Evolutionary conservation across 2,329 filamentous ascomycete genomes (phyloP), one percentile per base, ranked within the genome.

Genomic region (Allantophomopsis lycopodina): DNA sequence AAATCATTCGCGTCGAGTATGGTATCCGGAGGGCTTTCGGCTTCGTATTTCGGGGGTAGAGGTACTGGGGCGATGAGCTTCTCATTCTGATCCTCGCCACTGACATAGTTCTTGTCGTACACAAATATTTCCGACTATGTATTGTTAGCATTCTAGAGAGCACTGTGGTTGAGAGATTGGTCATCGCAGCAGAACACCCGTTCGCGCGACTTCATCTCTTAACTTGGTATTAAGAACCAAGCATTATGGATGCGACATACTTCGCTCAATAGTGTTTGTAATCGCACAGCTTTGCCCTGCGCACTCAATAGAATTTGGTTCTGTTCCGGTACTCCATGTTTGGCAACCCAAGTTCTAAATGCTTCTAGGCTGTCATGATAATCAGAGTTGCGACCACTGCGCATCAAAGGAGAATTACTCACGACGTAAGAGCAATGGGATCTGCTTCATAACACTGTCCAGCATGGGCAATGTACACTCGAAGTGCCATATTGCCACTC

Each of bases 381-480:
- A 48, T 52, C 40, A 49, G 44, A 44, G 38, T 36, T 41, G 35
- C 20, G 28, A 18, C 34, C 21, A 34, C 28, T 16, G 35, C n/a
- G 23, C 16, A 32, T 33, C 28, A 40, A 31, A 15, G 38, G 36
- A 20, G 18, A 4, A 36, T 39, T 42, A 66, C 76, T 52, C 67
- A 86, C 81, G 79, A 82, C 51, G 73, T 69, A 61, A 89, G 83
- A 56, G 77, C 74, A 47, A 78, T 71, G 49, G 79, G 75, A 64
- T 94, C 84, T 59, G 83, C 73, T 59, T 79, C 71, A 57, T 94
- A 72, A 64, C 81, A 80, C 69, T 86, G 80, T 68, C 89, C 89
- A 62, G 83, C 87, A 66, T 94, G 88, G 71, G 86, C 87, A 58
- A 94, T 80, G 68, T 86, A 84, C 63, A 94, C 79, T 66, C 85